phyloP scores from a whole-genome alignment of 768 basidiomycete genomes.

The Rhodotorula diobovata region DNA sequence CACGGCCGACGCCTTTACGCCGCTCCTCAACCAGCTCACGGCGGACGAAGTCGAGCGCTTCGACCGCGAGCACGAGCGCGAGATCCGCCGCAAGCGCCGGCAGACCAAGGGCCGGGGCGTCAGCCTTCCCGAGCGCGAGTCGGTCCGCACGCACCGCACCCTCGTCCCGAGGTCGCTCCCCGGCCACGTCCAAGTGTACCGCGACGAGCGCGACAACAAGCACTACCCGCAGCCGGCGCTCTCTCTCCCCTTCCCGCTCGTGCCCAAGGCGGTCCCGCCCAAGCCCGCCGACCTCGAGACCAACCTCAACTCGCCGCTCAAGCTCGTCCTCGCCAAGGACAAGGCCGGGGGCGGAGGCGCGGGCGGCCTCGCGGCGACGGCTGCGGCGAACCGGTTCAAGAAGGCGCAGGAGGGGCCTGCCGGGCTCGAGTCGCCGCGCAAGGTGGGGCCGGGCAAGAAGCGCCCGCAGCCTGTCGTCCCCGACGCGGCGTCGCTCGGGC shows the following conservation, averaged over 20 bases:
- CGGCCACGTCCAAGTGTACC: constrained; percentile 50
- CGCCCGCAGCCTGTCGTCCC: neutral
- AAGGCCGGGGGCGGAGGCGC: constrained; percentile 15
- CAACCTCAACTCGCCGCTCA: constrained; percentile 57
- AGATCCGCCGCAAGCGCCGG: constrained; percentile 69
- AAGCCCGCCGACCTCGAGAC: constrained; percentile 50
- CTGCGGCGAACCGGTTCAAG: constrained; percentile 11
- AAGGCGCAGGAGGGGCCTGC: neutral
- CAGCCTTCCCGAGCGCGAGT: constrained; percentile 85
- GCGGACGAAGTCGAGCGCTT: constrained; percentile 81
- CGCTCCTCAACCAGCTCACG: constrained; percentile 79
- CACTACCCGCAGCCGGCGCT: constrained; percentile 42
- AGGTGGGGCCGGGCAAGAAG: neutral
- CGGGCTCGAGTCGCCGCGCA: neutral
- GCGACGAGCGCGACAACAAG: constrained; percentile 33
- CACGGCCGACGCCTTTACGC: constrained; percentile 75
- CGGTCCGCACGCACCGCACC: constrained; percentile 83
- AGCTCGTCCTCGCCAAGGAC: constrained; percentile 11
- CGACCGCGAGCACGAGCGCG: constrained; percentile 91
- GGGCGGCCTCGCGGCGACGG: constrained; percentile 56
- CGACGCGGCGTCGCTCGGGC: constrained; percentile 1
- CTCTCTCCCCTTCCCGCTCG: constrained; percentile 43
- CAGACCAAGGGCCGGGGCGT: constrained; percentile 78
- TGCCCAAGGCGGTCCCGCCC: constrained; percentile 21
- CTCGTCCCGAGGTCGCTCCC: constrained; percentile 61